Evolutionary conservation across 495 filamentous ascomycete species (phyloP), one percentile per base, ranked within the genome.

Genomic region (Aspergillus nanangensis): DNA sequence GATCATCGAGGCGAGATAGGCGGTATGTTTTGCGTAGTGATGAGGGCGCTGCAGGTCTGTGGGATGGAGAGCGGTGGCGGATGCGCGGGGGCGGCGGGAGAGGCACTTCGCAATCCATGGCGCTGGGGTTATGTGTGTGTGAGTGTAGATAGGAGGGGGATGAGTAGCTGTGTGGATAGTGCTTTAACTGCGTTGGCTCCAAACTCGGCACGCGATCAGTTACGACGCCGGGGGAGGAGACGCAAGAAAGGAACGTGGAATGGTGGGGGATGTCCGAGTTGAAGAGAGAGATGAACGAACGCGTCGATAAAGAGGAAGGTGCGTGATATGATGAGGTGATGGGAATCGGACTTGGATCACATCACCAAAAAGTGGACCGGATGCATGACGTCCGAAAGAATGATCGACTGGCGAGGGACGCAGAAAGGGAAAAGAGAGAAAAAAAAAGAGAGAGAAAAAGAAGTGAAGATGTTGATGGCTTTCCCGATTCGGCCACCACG

Each of bases 91-190:
- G 67, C 18, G 70, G 70, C 27, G 70, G 70, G 13, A 74, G 67
- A 17, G 70, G 69, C 22, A 71, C 39, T 50, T 74, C 70, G 54
- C 55, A 58, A 38, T 72, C 70, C 70, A 72, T 74, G 50, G 31
- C 52, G 22, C n/a, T 39, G 17, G 2, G 43, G 14, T 32, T 20
- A 14, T 36, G n/a, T n/a, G n/a, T n/a, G n/a, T n/a, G n/a, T n/a
- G n/a, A n/a, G n/a, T n/a, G n/a, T n/a, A n/a, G n/a, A n/a, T n/a
- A n/a, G n/a, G n/a, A n/a, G n/a, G n/a, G n/a, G n/a, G n/a, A n/a
- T n/a, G n/a, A n/a, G n/a, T n/a, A n/a, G n/a, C n/a, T n/a, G n/a
- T n/a, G n/a, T n/a, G n/a, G n/a, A n/a, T n/a, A n/a, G n/a, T n/a
- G n/a, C n/a, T n/a, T n/a, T n/a, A n/a, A n/a, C n/a, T n/a, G n/a